phyloP scores from a whole-genome alignment of 1,284 basidiomycete species.

The Cronartium quercuum region DNA sequence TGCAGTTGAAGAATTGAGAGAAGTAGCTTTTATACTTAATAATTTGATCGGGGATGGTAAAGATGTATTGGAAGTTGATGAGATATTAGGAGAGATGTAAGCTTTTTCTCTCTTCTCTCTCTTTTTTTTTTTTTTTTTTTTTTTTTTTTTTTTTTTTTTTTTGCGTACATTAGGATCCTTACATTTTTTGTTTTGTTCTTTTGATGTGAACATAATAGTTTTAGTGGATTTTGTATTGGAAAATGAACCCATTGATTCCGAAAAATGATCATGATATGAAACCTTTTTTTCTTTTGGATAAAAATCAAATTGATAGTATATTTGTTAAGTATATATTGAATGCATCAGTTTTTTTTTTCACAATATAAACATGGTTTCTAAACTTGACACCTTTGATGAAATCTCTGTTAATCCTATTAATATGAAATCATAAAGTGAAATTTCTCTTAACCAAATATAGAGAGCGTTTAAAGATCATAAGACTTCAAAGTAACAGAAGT shows the following conservation, averaged over 20 bases:
- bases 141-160: not conserved
- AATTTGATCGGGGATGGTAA: not conserved
- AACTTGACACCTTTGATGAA: no score
- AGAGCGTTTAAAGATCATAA: no score
- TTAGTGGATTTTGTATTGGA: conserved; percentile 30
- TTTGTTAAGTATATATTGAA: no score
- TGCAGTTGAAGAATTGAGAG: conserved; percentile 25
- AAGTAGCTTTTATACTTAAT: not conserved
- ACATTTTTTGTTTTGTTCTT: not conserved
- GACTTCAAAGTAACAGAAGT: no score
- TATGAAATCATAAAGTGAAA: no score
- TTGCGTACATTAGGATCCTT: not conserved
- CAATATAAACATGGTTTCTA: no score
- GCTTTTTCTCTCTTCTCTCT: not conserved
- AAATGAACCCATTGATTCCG: not conserved
- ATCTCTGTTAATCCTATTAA: no score
- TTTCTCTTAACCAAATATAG: no score
- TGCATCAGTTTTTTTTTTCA: no score
- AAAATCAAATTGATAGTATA: no score
- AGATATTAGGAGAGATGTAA: conserved; percentile 32
- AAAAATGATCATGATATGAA: not conserved
- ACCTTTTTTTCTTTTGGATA: no score
- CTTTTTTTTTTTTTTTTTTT: not conserved
- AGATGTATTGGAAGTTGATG: conserved; percentile 16
- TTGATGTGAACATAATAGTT: not conserved